phyloP scores from a whole-genome alignment of 768 basidiomycete genomes.

The Pulveroboletus sp. region DNA sequence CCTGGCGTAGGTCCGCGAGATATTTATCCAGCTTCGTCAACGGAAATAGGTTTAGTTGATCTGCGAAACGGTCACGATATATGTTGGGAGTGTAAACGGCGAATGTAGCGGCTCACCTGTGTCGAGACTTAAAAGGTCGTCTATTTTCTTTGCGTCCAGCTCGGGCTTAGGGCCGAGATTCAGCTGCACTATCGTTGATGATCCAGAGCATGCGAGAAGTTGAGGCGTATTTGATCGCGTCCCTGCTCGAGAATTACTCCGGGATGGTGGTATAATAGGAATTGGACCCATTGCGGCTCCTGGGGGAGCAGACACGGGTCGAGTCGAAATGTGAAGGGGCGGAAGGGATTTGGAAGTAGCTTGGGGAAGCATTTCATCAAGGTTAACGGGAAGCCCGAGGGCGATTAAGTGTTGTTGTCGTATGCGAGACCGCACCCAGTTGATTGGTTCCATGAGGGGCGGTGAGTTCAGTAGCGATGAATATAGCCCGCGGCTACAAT shows the following conservation, averaged over 20 bases:
- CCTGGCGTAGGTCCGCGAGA: constrained; percentile 60
- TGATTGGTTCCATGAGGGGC: constrained; percentile 77
- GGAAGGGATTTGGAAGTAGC: constrained; percentile 65
- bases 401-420: constrained; percentile 87
- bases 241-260: constrained; percentile 50
- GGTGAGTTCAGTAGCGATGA: constrained; percentile 65
- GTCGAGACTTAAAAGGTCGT: constrained; percentile 59
- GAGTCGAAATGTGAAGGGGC: constrained; percentile 74
- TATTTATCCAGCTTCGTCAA: constrained; percentile 60
- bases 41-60: constrained; percentile 67
- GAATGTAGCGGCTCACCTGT: constrained; percentile 46
- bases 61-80: constrained; percentile 36
- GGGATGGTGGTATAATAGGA: constrained; percentile 28
- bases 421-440: constrained; percentile 91
- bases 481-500: constrained; percentile 70
- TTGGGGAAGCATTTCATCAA: constrained; percentile 84
- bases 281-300: constrained; percentile 41
- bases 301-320: constrained; percentile 78
- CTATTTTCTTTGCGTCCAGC: constrained; percentile 62
- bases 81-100: background rate
- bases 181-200: constrained; percentile 33
- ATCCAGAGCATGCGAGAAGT: constrained; percentile 32
- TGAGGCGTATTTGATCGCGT: constrained; percentile 42
- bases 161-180: constrained; percentile 75
- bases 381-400: constrained; percentile 89